Percentiles rank a stretch among this genome's conserved stretches.
phyloP scores from a whole-genome alignment of 164 flowering plant genomes.

The Dillenia turbinata region DNA sequence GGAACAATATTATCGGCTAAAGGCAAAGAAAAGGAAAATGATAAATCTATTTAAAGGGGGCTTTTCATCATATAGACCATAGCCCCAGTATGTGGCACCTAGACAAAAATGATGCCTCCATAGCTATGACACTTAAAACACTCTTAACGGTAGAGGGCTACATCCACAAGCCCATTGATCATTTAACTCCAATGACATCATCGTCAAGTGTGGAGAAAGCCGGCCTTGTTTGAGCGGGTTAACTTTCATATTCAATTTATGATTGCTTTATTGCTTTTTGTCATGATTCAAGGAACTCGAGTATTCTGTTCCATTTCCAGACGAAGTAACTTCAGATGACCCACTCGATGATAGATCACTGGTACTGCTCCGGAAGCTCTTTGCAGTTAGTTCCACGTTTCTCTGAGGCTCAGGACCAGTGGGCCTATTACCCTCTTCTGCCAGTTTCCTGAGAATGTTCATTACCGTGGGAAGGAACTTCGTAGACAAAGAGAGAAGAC shows the following conservation, averaged over 20 bases:
- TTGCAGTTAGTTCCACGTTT: conserved; percentile 41
- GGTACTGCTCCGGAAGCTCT: conserved; percentile 25
- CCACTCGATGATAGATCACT: conserved; percentile 46
- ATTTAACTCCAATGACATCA: background rate
- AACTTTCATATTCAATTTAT: background rate
- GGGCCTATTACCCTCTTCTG: conserved; percentile 62
- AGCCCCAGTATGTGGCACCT: conserved; percentile 29
- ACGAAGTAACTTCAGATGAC: conserved; percentile 48
- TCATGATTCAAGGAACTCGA: conserved; percentile 51
- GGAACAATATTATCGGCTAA: no score
- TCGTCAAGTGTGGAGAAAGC: conserved; percentile 4
- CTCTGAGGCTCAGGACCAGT: conserved; percentile 35
- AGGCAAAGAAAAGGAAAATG: no score
- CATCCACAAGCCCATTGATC: background rate
- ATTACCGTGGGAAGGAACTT: conserved; percentile 84
- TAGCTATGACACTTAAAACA: conserved; percentile 3
- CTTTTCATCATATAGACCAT: conserved; percentile 7
- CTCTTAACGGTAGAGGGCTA: conserved; percentile 2
- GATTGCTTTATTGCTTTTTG: conserved; percentile 15
- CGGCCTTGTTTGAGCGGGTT: conserved; percentile 7
- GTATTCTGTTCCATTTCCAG: conserved; percentile 38
- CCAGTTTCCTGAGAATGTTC: conserved; percentile 76
- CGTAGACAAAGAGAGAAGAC: conserved; percentile 71
- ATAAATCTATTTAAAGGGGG: no score
- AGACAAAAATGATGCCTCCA: conserved; percentile 34